Base-by-base conservation (phyloP, 2,329 filamentous ascomycete species). In the Niveomyces coronatus region DNA sequence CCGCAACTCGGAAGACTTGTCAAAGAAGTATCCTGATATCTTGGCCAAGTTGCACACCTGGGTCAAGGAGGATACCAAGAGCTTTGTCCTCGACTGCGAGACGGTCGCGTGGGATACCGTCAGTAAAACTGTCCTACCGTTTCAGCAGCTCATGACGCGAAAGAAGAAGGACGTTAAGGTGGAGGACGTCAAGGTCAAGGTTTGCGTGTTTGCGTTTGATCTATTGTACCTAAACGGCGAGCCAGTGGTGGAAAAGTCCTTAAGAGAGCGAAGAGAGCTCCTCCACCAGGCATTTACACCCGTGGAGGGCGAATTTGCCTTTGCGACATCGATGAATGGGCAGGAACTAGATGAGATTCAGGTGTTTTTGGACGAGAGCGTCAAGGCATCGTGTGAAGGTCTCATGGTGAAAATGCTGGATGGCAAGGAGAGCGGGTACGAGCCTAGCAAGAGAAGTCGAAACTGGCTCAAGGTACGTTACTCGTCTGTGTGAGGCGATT, bases 361-460 rank as follows among this genome's bases (percentile, higher is more conserved):
- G 54, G 72, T 70, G 1, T 83, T 98, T 51, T 71, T 98, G 3
- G 91, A 98, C 53, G 89, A 96, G 42, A 91, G 85, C 51, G 83
- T 98, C 46, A 94, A 94, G 60, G 85, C 88, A 3, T 93, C 86
- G 0, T 98, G 91, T 54, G 91, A 98, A 65, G 91, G 91, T 9
- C 68, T 98, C 37, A 98, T 98, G 91, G 91, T 98, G 11, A 98
- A 98, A 68, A 98, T 98, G 91, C 65, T 98, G 42, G 89, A 96
- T 56, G 91, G 89, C 1, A 68, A 75, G 6, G 89, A 95, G 60
- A 94, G 85, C 49, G 85, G 85, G 50, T 98, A 98, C 56, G 89
- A 96, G 62, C 91, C 91, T 15, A 94, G 85, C 53, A 94, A 94
- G 58, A 82, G 91, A 47, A 94, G 85, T 61, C 84, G 91, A 43